Evolutionary conservation across 2,329 filamentous ascomycete species (phyloP), one percentile per base, ranked within the genome.

Genomic region (Ceratocystis huliohia): DNA sequence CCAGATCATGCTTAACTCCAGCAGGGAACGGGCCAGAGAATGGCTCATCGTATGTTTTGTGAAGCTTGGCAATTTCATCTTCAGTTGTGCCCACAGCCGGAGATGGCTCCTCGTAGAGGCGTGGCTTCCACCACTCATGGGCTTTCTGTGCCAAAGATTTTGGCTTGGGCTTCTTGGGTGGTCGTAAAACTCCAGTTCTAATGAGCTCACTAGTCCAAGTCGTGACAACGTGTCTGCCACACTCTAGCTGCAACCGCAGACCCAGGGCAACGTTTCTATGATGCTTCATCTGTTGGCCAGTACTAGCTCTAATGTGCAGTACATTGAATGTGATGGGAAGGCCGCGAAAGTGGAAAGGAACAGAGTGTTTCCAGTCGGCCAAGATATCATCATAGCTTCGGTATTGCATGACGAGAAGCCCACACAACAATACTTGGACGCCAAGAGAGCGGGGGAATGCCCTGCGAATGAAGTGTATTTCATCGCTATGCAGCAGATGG

Each of bases 171-270:
- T 65, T 65, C n/a, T 5, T n/a, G 30, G 64, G 64, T 15, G 64
- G 61, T 22, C 46, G 56, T 20, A 65, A 59, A 30, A 45, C 64
- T 22, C 25, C 44, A 28, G 64, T 65, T 41, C 64, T 53, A 37
- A 65, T 61, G 37, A 65, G 53, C 33, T 65, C 64, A 45, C 50
- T 65, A n/a, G 64, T 59, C 53, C 64, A 65, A 22, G 50, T 65
- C 13, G 64, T 65, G 13, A 65, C 30, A 46, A 61, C 53, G 33
- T 65, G 64, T 46, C 44, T 57, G 30, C 64, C 64, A 33, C 44
- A 41, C 20, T 46, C 30, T 28, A 65, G 44, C 22, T 61, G 56
- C 17, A 65, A n/a, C 17, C 64, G 64, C 30, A 65, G 25, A 5
- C 64, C 64, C 15, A 65, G 22, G 7, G 64, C 64, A 25, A 61